A percentile compares a stretch with the other conserved stretches of the same genome.
Evolutionary conservation across 192 early-diverging fungal genomes (phyloP).

Genomic region (Umbelopsis sp.): DNA sequence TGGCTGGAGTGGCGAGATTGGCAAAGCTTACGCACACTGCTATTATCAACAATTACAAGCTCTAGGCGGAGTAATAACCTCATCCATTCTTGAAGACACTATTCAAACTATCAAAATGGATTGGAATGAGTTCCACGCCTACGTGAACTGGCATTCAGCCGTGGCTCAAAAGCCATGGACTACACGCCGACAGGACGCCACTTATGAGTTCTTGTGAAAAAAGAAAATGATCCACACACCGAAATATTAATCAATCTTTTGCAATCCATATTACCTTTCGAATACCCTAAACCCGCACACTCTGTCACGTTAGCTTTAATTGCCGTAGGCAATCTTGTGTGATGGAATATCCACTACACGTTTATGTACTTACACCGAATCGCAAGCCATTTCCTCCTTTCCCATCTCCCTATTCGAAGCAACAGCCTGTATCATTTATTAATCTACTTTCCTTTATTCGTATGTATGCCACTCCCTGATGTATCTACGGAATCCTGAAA

Average conservation of each 20-base stretch:
- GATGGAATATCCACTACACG: no score
- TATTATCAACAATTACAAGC: slow-evolving; percentile 14
- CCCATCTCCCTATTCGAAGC: no score
- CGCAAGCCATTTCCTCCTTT: no score
- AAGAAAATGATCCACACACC: background rate
- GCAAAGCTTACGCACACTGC: slow-evolving; percentile 5
- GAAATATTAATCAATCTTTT: no score
- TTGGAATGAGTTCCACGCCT: slow-evolving; percentile 31
- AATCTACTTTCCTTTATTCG: background rate
- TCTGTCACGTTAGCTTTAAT: background rate
- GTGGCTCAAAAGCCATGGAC: slow-evolving; percentile 38
- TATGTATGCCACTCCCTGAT: background rate
- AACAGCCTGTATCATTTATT: no score
- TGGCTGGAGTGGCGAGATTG: slow-evolving; percentile 32
- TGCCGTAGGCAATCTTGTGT: no score
- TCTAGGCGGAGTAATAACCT: background rate
- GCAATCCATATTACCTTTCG: no score
- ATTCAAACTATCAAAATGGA: slow-evolving; percentile 6
- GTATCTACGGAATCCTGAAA: background rate
- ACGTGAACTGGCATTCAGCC: slow-evolving; percentile 38
- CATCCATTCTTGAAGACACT: background rate
- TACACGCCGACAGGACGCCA: slow-evolving; percentile 8
- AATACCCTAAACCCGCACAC: no score
- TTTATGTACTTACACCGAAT: no score
- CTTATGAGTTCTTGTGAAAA: background rate